Percentiles rank a stretch among this genome's conserved stretches.
Evolutionary conservation across 495 filamentous ascomycete species (phyloP).

Genomic region (Aspergillus asperescens): DNA sequence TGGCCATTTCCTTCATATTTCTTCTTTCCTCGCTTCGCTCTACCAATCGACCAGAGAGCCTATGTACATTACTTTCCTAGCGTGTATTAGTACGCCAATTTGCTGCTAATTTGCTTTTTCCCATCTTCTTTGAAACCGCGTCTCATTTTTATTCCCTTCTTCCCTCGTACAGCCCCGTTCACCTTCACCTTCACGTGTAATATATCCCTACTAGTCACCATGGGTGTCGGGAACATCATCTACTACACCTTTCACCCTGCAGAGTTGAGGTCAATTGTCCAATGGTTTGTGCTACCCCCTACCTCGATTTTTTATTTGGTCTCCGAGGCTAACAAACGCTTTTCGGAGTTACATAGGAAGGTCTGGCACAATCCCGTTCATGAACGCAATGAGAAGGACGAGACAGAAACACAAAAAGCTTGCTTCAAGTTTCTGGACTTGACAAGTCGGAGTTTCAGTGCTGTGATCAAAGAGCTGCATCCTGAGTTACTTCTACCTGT

Average conservation of each 20-base stretch:
- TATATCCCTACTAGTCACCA: slow-evolving; percentile 27
- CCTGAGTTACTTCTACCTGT: slow-evolving; percentile 88
- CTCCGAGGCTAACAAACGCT: slow-evolving; percentile 14
- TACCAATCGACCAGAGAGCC: slow-evolving; percentile 4
- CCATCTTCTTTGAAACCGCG: neutral
- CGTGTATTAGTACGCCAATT: slow-evolving; percentile 10
- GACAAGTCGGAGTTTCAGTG: slow-evolving; percentile 88
- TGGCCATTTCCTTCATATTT: neutral
- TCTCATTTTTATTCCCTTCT: neutral
- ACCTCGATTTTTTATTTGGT: neutral
- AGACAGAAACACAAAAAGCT: slow-evolving; percentile 62
- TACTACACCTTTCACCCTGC: slow-evolving; percentile 75
- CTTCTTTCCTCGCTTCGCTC: neutral
- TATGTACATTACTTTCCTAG: slow-evolving; percentile 15
- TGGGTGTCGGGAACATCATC: slow-evolving; percentile 53
- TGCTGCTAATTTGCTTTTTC: slow-evolving; percentile 1
- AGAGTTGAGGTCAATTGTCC: slow-evolving; percentile 78
- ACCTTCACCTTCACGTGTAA: slow-evolving; percentile 7
- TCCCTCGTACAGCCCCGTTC: slow-evolving; percentile 1
- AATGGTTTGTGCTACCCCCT: slow-evolving; percentile 63
- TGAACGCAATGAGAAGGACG: slow-evolving; percentile 69
- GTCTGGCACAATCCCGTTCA: slow-evolving; percentile 93
- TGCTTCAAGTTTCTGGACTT: slow-evolving; percentile 83
- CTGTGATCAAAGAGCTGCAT: slow-evolving; percentile 93
- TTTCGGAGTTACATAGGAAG: slow-evolving; percentile 58